Evolutionary conservation across 139 green algal genomes (phyloP), one percentile per base, ranked within the genome.

Genomic region (Marvania coccoides): DNA sequence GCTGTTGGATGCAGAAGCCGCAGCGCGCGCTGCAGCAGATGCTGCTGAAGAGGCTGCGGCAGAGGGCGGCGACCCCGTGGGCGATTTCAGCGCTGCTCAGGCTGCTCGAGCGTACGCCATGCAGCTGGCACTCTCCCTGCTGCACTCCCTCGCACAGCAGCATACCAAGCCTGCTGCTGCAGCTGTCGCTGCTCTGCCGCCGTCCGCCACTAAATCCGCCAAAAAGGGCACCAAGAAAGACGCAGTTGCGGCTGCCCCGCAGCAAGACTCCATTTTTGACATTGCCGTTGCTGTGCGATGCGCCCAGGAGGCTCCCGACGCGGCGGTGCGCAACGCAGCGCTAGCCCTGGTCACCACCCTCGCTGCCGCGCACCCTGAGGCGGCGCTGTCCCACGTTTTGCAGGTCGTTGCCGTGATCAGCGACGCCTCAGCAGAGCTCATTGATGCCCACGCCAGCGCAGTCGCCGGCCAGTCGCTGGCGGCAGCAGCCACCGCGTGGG

Each of bases 281-380:
- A 7, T 80, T 39, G 63, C n/a, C 31, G 70, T 94, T 47, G 81
- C 85, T 19, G 74, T 92, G 64, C 33, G 31, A 0, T 70, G 67
- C 15, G 82, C 83, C 2, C 47, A 69, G 48, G 55, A 65, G 51
- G 82, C 81, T 0, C 77, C 81, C 2, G 83, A 91, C 57, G 69
- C 63, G n/a, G 72, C 73, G 2, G 73, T 84, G 36, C 75, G 87
- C 37, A 89, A 87, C 36, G 79, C 79, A 0, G 81, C 87, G 26
- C 76, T 95, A 65, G 56, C 57, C 56, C 75, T 94, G 72, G 48
- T 94, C 26, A 63, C 69, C 4, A 29, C 61, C 30, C 65, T 90
- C 39, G 81, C 75, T 3, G 37, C 34, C 6, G 26, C 55, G 38
- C 28, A 58, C 51, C 83, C 83, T 6, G 48, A 84, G 26, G 58